phyloP scores from a whole-genome alignment of 129 eudicot species.

The Silybum marianum region DNA sequence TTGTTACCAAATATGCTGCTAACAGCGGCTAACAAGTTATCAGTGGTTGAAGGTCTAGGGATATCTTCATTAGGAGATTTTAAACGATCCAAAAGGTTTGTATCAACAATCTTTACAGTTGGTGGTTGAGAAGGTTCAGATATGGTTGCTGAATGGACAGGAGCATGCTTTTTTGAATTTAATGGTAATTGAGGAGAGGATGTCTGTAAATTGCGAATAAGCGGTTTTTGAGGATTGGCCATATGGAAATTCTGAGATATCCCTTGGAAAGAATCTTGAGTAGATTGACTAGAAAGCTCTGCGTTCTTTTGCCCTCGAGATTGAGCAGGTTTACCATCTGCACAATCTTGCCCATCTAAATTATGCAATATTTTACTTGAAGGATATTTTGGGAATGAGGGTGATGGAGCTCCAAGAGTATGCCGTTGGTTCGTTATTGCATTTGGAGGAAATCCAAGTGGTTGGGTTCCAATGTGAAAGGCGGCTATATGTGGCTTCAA shows the following conservation, averaged over 20 bases:
- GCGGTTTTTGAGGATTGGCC: slow-evolving; percentile 38
- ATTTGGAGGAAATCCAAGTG: slow-evolving; percentile 34
- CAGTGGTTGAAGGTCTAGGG: slow-evolving; percentile 45
- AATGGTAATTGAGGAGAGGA: slow-evolving; percentile 32
- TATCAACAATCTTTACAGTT: slow-evolving; percentile 33
- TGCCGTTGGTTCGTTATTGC: slow-evolving; percentile 33
- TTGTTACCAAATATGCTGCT: slow-evolving; percentile 44
- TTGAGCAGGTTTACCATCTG: slow-evolving; percentile 50
- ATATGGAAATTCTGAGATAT: slow-evolving; percentile 28
- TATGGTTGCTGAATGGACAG: slow-evolving; percentile 14
- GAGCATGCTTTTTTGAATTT: slow-evolving; percentile 41
- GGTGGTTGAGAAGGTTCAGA: slow-evolving; percentile 33
- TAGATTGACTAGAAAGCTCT: slow-evolving; percentile 21
- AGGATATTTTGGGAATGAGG: slow-evolving; percentile 22
- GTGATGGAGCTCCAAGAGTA: slow-evolving; percentile 39
- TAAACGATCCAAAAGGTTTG: slow-evolving; percentile 38
- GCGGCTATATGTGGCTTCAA: slow-evolving; percentile 42
- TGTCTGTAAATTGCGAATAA: slow-evolving; percentile 23
- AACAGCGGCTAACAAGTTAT: slow-evolving; percentile 56
- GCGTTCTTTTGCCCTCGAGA: slow-evolving; percentile 30
- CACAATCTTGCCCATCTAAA: slow-evolving; percentile 35
- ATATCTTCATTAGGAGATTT: slow-evolving; percentile 36
- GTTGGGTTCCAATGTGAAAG: slow-evolving; percentile 25
- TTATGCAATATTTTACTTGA: slow-evolving; percentile 30
- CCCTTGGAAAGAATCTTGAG: slow-evolving; percentile 38